Evolutionary conservation across 768 basidiomycete species (phyloP).

Genomic region (Podaxis sp.): DNA sequence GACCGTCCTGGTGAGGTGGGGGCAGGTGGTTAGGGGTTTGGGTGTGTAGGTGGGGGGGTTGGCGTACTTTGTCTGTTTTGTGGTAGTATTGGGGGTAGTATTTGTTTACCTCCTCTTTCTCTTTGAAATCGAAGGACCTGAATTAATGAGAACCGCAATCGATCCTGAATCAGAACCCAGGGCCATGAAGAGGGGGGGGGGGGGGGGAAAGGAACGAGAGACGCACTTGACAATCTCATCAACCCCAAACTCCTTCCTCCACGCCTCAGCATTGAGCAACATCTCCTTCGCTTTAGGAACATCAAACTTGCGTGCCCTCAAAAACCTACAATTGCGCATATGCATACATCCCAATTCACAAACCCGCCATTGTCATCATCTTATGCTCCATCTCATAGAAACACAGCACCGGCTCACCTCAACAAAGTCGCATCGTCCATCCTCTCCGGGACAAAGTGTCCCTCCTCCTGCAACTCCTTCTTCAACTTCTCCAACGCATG

Average conservation of each 20-base stretch:
- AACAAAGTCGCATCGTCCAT: conserved; percentile 73
- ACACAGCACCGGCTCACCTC: conserved; percentile 38
- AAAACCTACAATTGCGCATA: conserved; percentile 52
- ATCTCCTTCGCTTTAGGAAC: conserved; percentile 78
- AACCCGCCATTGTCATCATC: neutral
- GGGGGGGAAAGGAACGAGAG: neutral
- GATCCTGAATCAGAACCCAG: neutral
- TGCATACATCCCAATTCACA: neutral
- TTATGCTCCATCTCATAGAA: neutral
- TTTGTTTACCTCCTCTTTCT: conserved; percentile 80
- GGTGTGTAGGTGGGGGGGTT: neutral
- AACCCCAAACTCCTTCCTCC: conserved; percentile 84
- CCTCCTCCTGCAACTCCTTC: conserved; percentile 62
- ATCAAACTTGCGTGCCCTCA: conserved; percentile 94
- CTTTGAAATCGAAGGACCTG: conserved; percentile 85
- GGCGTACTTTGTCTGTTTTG: conserved; percentile 83
- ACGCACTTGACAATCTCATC: conserved; percentile 70
- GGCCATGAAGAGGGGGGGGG: conserved; percentile 6
- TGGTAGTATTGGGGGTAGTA: conserved; percentile 97
- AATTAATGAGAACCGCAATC: neutral
- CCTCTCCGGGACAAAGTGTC: conserved; percentile 55
- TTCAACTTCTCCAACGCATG: conserved; percentile 70
- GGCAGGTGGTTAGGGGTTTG: neutral
- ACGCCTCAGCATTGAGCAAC: conserved; percentile 79
- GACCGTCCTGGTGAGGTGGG: conserved; percentile 64